Evolutionary conservation across 139 green algal genomes (phyloP), one percentile per base, ranked within the genome.

Genomic region (Haematococcus sp.): DNA sequence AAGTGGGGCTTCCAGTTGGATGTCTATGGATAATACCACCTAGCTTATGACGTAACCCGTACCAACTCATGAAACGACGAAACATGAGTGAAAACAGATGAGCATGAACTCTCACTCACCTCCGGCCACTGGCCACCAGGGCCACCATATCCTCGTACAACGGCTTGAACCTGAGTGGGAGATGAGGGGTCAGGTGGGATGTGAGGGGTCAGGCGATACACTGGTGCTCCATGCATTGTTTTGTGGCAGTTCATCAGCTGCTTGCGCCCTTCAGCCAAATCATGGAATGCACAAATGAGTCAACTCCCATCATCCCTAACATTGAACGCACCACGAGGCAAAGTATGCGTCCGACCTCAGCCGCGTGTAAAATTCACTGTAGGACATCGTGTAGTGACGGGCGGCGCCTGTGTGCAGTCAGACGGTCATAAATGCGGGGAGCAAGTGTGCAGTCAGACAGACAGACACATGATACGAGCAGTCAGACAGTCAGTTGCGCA

Each of bases 301-400:
- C 27, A 28, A 61, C 43, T 4, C 46, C 34, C 16, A 63, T n/a
- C 11, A 61, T 32, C 9, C 22, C 54, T n/a, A 61, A 9, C 27
- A 23, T 9, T 61, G 54, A 15, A 13, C 55, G 17, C 55, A 63
- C 58, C 61, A 81, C 43, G 63, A 58, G 15, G 60, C 46, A 43
- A 81, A 76, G 55, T 66, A 34, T 28, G 70, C 40, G 59, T 81
- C 75, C 20, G 32, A 34, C 55, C 74, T 55, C 40, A 76, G 71
- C 33, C 68, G 68, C 1, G 30, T 13, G 59, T 81, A 81, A 23
- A 81, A 81, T 33, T 81, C 75, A 0, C 63, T 63, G 73, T 91
- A 93, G 58, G 44, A 73, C 43, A 79, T 40, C 3, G 88, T 93
- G 78, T 92, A 93, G 76, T 92, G 87, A 3, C 77, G 77, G 16